A percentile compares a stretch with the other conserved stretches of the same genome.
These are phyloP conservation scores for Anthracocystis setariae DNA, from an alignment of 1,284 basidiomycete species.

Conservation along the genomic window DNA sequence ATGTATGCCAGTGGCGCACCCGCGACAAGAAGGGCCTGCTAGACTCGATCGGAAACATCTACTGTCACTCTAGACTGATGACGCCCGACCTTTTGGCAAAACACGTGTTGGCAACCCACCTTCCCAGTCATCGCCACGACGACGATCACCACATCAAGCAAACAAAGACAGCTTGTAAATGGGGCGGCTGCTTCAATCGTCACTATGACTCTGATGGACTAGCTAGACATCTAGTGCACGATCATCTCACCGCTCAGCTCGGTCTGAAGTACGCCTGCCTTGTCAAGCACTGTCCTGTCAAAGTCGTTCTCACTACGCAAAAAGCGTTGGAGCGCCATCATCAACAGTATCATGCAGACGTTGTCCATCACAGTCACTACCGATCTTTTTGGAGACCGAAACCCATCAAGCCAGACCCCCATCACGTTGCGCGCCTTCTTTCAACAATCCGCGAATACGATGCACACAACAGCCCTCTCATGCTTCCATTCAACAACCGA, in stretches of 20 bases:
- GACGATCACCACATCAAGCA: background rate
- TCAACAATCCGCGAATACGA: slow-evolving; percentile 8
- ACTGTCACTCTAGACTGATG: slow-evolving; percentile 19
- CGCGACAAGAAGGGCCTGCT: slow-evolving; percentile 28
- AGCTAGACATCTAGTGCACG: slow-evolving; percentile 26
- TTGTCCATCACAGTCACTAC: background rate
- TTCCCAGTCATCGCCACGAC: background rate
- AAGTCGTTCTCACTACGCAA: slow-evolving; percentile 11
- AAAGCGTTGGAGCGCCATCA: slow-evolving; percentile 21
- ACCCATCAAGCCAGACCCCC: background rate
- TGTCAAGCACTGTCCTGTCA: slow-evolving; percentile 11
- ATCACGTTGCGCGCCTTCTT: slow-evolving; percentile 3
- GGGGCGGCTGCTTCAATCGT: slow-evolving; percentile 33
- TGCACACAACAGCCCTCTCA: background rate
- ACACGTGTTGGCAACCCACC: slow-evolving; percentile 22
- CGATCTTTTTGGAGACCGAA: slow-evolving; percentile 20
- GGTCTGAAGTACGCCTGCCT: slow-evolving; percentile 34
- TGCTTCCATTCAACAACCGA: background rate
- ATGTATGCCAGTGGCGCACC: slow-evolving; percentile 24
- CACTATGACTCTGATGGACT: slow-evolving; percentile 23
- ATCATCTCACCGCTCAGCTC: slow-evolving; percentile 27
- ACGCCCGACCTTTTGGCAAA: slow-evolving; percentile 29
- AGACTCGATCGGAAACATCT: slow-evolving; percentile 14
- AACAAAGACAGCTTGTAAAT: slow-evolving; percentile 24
- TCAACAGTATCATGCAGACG: slow-evolving; percentile 13